These are phyloP conservation scores for Nepenthes mirabilis DNA, from an alignment of 148 eudicot genomes.

Conservation along the genomic window DNA sequence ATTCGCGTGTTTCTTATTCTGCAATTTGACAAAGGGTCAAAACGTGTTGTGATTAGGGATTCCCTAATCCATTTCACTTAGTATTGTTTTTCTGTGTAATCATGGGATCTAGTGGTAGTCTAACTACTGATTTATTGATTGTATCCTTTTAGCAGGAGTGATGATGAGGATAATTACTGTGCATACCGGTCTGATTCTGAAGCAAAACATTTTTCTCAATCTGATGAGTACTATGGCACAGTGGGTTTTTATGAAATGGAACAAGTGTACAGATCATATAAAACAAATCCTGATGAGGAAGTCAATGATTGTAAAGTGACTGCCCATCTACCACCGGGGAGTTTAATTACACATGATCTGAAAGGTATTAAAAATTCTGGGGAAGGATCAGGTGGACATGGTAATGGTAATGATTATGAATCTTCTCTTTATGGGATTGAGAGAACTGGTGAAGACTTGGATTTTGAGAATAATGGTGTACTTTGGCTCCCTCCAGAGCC, in stretches of 20 bases:
- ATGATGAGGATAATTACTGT: constrained; percentile 45
- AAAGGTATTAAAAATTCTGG: constrained; percentile 31
- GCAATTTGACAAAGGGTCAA: too few species aligned
- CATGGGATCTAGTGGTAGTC: not conserved
- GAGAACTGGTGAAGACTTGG: constrained; percentile 55
- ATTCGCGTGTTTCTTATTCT: too few species aligned
- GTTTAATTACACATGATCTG: constrained; percentile 28
- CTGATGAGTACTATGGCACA: constrained; percentile 38
- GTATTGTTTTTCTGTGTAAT: not conserved
- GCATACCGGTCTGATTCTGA: constrained; percentile 19
- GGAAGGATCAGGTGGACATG: constrained; percentile 28
- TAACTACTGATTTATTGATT: not conserved
- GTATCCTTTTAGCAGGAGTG: constrained; percentile 36
- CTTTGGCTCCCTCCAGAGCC: constrained; percentile 99
- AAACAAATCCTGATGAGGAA: constrained; percentile 36
- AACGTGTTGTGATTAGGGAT: too few species aligned
- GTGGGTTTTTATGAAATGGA: constrained; percentile 38
- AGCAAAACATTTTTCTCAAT: constrained; percentile 19
- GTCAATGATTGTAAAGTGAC: constrained; percentile 29
- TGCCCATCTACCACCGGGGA: constrained; percentile 20
- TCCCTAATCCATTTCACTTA: too few species aligned
- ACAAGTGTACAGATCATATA: constrained; percentile 28
- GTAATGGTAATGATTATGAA: constrained; percentile 44
- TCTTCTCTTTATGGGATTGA: constrained; percentile 43
- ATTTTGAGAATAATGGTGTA: constrained; percentile 83